Evolutionary conservation across 2,329 filamentous ascomycete species (phyloP), one percentile per base, ranked within the genome.

Genomic region (Aspergillus sp.): DNA sequence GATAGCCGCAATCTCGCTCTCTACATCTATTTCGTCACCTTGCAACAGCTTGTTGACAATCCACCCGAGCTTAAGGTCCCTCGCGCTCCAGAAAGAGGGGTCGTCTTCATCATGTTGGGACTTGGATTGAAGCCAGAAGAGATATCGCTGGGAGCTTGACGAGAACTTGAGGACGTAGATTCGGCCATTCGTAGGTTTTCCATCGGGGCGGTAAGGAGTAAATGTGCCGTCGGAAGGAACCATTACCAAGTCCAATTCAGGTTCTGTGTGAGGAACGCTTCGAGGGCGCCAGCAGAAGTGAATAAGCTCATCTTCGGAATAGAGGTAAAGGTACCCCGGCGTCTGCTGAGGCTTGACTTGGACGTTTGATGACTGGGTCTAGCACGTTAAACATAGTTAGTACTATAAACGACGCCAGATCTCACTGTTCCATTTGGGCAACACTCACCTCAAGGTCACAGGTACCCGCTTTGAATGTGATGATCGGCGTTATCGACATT

Each of bases 241-340:
- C 90, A 97, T 97, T 68, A 97, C 86, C 39, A 99, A 84, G 73
- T 99, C 93, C 62, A 96, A 79, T 60, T 95, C 89, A 57, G 93
- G 89, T 58, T 89, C 79, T 62, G 89, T 85, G 64, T 91, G 77
- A 20, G 87, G 80, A 58, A 86, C 84, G 65, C 82, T 83, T 65
- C 95, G 89, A 69, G 90, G 87, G 64, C 93, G 89, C 96, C 96
- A 99, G 84, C 93, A 97, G 79, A 99, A 96, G 80, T 97, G 93
- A 60, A 96, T 83, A 60, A 99, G 85, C 52, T 97, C 93, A 87
- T 97, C 93, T 82, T 96, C 93, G 51, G 84, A 84, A 77, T 95
- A 96, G 54, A 98, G 87, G 75, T 96, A 98, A 72, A 98, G 85
- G 76, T 96, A 97, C 66, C 93, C 93, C 5, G 86, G 87, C 8